A percentile compares a stretch with the other conserved stretches of the same genome.
Conservation (phyloP, 1,284 basidiomycete genomes). For the Ustilago shanxiensis region DNA sequence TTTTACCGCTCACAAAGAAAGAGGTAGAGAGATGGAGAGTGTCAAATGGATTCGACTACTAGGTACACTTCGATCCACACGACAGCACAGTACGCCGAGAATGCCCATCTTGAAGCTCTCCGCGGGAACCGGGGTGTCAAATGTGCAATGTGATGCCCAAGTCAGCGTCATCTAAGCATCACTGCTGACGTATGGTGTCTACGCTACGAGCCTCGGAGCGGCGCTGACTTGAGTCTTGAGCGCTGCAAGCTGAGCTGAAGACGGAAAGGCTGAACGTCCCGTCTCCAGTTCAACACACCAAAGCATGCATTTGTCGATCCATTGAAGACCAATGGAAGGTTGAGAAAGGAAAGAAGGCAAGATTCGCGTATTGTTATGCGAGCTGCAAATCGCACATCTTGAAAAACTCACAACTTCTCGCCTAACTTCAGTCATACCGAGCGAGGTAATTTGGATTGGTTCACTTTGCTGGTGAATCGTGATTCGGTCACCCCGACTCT, state of each 20-base stretch:
- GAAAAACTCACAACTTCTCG: conserved; percentile 3
- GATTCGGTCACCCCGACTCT: conserved; percentile 8
- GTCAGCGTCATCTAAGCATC: background rate
- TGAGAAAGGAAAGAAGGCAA: conserved; percentile 1
- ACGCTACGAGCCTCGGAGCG: too few relatives aligned
- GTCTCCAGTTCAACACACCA: too few relatives aligned
- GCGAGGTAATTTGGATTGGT: background rate
- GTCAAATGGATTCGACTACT: too few relatives aligned
- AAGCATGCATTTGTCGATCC: too few relatives aligned
- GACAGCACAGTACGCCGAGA: background rate
- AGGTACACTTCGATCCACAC: background rate
- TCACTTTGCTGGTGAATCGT: conserved; percentile 3
- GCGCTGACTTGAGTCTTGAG: background rate
- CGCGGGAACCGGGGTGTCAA: background rate
- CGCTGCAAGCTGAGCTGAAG: background rate
- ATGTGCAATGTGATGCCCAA: background rate
- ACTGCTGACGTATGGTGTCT: background rate
- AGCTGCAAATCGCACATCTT: conserved; percentile 18
- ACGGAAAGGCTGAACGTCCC: too few relatives aligned
- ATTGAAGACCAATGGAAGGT: too few relatives aligned
- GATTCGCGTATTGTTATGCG: background rate
- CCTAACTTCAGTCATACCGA: background rate
- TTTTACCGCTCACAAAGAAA: too few relatives aligned
- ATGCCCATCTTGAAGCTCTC: background rate
- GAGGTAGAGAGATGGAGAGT: too few relatives aligned